Percentiles rank a stretch among this genome's conserved stretches.
phyloP scores from a whole-genome alignment of 371 early-diverging fungal genomes.

The Cokeromyces recurvatus region DNA sequence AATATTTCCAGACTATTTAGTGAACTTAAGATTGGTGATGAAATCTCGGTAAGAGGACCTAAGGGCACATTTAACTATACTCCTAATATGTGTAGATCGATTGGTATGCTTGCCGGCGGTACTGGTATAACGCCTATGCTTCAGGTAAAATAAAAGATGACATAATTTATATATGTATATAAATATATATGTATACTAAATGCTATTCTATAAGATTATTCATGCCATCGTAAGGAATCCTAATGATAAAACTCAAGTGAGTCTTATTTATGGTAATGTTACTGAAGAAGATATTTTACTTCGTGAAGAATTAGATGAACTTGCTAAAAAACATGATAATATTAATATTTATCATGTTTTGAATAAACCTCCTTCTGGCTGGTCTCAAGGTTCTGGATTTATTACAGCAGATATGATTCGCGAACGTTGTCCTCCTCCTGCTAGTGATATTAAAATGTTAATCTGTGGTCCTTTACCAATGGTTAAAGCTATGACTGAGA shows the following conservation, averaged over 20 bases:
- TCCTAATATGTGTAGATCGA: constrained; percentile 68
- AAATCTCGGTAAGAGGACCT: constrained; percentile 77
- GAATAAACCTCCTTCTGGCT: constrained; percentile 76
- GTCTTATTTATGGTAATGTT: constrained; percentile 90
- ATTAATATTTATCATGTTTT: constrained; percentile 84
- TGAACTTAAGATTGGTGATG: constrained; percentile 69
- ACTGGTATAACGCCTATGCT: constrained; percentile 95
- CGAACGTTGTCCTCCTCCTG: constrained; percentile 71
- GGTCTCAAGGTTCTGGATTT: constrained; percentile 88
- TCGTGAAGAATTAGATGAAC: constrained; percentile 74
- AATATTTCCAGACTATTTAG: constrained; percentile 72
- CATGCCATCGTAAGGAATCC: constrained; percentile 83
- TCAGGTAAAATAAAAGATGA: constrained; percentile 18
- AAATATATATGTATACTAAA: too few relatives aligned
- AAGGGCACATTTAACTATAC: constrained; percentile 84
- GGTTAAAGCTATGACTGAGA: constrained; percentile 82
- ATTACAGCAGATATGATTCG: constrained; percentile 81
- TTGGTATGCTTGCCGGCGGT: constrained; percentile 94
- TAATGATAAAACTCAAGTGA: constrained; percentile 76
- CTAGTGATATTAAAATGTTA: constrained; percentile 78
- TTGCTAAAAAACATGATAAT: constrained; percentile 74
- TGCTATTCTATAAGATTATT: too few relatives aligned
- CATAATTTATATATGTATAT: too few relatives aligned
- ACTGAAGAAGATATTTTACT: constrained; percentile 87
- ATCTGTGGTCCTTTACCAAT: constrained; percentile 96